Evolutionary conservation across 129 eudicot genomes (phyloP).

Genomic region (Pittosporum tobira): DNA sequence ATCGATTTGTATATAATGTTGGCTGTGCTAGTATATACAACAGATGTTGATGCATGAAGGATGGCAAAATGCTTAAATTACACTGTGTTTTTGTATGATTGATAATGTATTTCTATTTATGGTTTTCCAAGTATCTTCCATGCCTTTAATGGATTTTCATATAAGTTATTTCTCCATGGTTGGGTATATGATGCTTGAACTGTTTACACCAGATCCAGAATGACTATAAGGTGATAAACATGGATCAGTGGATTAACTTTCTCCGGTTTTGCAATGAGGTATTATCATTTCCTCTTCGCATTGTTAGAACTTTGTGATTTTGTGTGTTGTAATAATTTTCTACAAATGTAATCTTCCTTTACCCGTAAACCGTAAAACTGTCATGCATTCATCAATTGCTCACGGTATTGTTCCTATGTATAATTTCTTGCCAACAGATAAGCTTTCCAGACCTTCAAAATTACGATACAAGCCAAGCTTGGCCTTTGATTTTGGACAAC

Average conservation of each 20-base stretch:
- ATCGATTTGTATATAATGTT: neutral
- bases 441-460: conserved; percentile 62
- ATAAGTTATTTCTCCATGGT: no score
- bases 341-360: neutral
- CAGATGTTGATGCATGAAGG: neutral
- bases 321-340: no score
- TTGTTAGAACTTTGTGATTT: neutral
- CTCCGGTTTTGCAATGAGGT: conserved; percentile 90
- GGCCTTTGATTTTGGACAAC: conserved; percentile 82
- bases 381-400: neutral
- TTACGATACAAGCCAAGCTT: conserved; percentile 62
- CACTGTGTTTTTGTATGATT: neutral
- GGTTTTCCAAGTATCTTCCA: neutral
- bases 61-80: neutral
- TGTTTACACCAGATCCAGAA: conserved; percentile 46
- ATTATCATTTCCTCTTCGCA: conserved; percentile 2
- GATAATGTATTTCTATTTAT: neutral
- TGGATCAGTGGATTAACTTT: conserved; percentile 86
- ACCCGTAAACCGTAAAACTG: neutral
- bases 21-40: neutral
- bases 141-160: neutral
- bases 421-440: conserved; percentile 36
- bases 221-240: conserved; percentile 76
- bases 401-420: conserved; percentile 2
- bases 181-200: neutral